Base-by-base conservation (phyloP, 2,329 filamentous ascomycete species). In the Cadophora sp. region DNA sequence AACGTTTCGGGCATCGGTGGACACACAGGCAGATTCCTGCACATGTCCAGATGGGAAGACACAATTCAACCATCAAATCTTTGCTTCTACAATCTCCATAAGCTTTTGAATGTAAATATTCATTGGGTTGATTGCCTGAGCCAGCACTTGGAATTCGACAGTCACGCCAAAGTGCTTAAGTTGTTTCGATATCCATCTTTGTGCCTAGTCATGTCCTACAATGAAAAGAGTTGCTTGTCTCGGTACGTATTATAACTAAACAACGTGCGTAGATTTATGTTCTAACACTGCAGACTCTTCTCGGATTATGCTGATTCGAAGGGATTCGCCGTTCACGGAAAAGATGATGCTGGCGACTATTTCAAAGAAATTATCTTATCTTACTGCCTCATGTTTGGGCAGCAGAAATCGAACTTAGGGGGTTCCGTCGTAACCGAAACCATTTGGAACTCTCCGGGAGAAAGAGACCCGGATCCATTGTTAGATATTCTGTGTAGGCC, bases 321-420 rank as follows among this genome's bases (percentile, higher is more conserved):
- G 6, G 36, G 36, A 3, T 3, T 45, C 1, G 22, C 3, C 14
- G 24, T n/a, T 47, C 22, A 8, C 1, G 16, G n/a, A 16, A 16
- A 27, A 4, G 22, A 47, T 13, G 14, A 60, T 33, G 58, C 56
- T 0, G 0, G 22, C 2, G 41, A 47, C 3, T 60, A 45, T 16
- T 47, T 45, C 41, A 43, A 33, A 7, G 36, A 66, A 36, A 6
- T 39, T 8, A 18, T 68, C 3, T 6, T 68, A 2, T 33, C 36
- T 3, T 74, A 71, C 30, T 67, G 71, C 9, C 59, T 74, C 4
- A 62, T 74, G 14, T 74, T 74, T 45, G 65, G 64, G 2, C 65
- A 72, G 47, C 60, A n/a, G n/a, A n/a, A n/a, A n/a, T n/a, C n/a
- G n/a, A n/a, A n/a, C n/a, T n/a, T n/a, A n/a, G n/a, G n/a, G n/a